Conservation (phyloP, 352 stramenopile species). For the Peronosclerospora sorghi region DNA sequence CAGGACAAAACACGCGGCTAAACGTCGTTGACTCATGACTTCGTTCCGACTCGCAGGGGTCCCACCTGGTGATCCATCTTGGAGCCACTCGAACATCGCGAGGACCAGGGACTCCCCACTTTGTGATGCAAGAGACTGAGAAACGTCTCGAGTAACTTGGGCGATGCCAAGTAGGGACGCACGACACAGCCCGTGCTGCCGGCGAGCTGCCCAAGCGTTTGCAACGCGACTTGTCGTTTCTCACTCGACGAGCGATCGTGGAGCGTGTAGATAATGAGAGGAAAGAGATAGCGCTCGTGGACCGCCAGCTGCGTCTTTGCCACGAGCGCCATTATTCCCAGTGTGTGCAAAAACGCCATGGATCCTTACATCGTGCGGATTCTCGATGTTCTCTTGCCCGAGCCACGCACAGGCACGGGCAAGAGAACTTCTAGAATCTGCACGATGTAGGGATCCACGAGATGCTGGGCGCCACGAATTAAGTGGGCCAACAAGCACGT, state of each 20-base stretch:
- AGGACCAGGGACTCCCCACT: constrained; percentile 80
- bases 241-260: constrained; percentile 93
- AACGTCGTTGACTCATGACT: constrained; percentile 52
- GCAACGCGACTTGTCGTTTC: constrained; percentile 93
- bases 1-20: constrained; percentile 80
- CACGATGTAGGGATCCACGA: constrained; percentile 80
- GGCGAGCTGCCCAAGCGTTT: constrained; percentile 91
- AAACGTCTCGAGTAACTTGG: constrained; percentile 91
- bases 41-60: constrained; percentile 30
- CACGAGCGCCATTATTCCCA: constrained; percentile 89
- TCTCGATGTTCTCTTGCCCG: no score
- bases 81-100: constrained; percentile 88
- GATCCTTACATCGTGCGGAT: no score
- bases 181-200: constrained; percentile 91
- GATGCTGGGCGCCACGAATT: constrained; percentile 72
- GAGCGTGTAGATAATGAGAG: constrained; percentile 92
- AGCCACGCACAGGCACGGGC: constrained; percentile 79
- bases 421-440: constrained; percentile 61
- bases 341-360: constrained; percentile 55
- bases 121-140: constrained; percentile 90
- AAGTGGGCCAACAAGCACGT: constrained; percentile 77
- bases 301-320: constrained; percentile 84
- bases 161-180: constrained; percentile 92
- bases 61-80: constrained; percentile 15
- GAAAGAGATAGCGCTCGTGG: constrained; percentile 92